Conservation (phyloP, 352 stramenopile species). For the Globisporangium perplexum region DNA sequence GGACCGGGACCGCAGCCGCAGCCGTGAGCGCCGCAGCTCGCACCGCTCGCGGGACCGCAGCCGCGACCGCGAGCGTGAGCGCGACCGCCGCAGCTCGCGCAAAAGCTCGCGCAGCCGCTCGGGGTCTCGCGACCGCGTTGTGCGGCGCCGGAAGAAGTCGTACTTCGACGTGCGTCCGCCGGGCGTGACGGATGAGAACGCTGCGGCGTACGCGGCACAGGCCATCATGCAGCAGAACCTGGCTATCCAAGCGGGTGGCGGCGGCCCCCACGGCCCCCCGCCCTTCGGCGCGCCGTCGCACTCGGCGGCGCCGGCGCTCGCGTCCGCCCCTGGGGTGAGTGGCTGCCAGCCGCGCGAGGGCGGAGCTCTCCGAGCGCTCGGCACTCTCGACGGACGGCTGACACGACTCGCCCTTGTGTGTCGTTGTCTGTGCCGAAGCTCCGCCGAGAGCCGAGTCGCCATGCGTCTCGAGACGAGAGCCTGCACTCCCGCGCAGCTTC, state of each 20-base stretch:
- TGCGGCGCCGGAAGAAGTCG: conserved; percentile 63
- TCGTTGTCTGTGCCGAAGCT: conserved; percentile 29
- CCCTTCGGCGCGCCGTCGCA: conserved; percentile 41
- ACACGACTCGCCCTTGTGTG: conserved; percentile 26
- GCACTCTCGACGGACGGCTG: conserved; percentile 15
- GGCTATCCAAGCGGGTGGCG: conserved; percentile 50
- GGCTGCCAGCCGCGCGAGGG: too few species aligned
- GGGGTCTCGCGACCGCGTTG: conserved; percentile 33
- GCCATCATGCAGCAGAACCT: conserved; percentile 84
- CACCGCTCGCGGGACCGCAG: conserved; percentile 15
- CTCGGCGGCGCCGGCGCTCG: conserved; percentile 3
- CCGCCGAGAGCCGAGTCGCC: not conserved
- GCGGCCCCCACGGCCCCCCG: conserved; percentile 51
- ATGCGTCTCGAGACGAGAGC: not conserved
- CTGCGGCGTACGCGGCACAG: conserved; percentile 75
- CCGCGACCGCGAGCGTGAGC: conserved; percentile 24
- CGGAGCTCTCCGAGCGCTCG: too few species aligned
- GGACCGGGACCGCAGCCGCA: conserved; percentile 5
- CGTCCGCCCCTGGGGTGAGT: conserved; percentile 16
- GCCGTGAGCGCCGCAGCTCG: conserved; percentile 5
- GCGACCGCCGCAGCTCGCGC: conserved; percentile 28
- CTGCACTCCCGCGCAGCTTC: too few species aligned
- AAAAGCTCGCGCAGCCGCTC: conserved; percentile 30
- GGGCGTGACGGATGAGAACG: conserved; percentile 79
- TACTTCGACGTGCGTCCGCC: conserved; percentile 82